These are phyloP conservation scores for Tetragonia tetragonoides DNA, from an alignment of 148 eudicot species.

Conservation along the genomic window DNA sequence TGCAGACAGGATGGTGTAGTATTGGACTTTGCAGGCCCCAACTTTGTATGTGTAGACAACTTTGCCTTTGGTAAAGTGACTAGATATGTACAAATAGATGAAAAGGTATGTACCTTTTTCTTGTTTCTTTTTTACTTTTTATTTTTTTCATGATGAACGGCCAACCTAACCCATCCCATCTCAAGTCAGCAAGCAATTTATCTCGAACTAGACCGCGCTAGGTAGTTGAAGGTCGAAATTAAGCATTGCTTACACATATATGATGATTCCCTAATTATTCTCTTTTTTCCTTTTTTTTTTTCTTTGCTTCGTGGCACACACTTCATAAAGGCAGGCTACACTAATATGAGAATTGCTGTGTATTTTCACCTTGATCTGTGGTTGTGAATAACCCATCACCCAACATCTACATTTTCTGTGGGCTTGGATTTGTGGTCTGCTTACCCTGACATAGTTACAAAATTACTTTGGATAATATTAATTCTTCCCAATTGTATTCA, in stretches of 20 bases:
- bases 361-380: too few relatives aligned
- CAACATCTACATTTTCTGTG: not conserved
- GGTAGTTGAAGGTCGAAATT: too few relatives aligned
- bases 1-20: slow-evolving; percentile 97
- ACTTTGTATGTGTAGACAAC: slow-evolving; percentile 84
- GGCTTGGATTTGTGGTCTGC: not conserved
- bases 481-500: slow-evolving; percentile 15
- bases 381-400: not conserved
- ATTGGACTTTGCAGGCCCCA: slow-evolving; percentile 95
- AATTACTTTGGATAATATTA: not conserved
- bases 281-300: too few relatives aligned
- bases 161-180: too few relatives aligned
- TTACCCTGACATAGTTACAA: not conserved
- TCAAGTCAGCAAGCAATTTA: too few relatives aligned
- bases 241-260: too few relatives aligned
- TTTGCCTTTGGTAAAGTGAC: slow-evolving; percentile 83
- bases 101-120: slow-evolving; percentile 45
- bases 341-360: too few relatives aligned
- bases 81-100: slow-evolving; percentile 66
- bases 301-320: too few relatives aligned
- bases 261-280: too few relatives aligned
- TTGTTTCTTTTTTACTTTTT: too few relatives aligned
- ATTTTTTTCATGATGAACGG: too few relatives aligned
- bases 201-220: too few relatives aligned
- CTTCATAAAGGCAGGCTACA: not conserved